phyloP scores from a whole-genome alignment of 2,329 filamentous ascomycete genomes.

The Triangularia setosa region DNA sequence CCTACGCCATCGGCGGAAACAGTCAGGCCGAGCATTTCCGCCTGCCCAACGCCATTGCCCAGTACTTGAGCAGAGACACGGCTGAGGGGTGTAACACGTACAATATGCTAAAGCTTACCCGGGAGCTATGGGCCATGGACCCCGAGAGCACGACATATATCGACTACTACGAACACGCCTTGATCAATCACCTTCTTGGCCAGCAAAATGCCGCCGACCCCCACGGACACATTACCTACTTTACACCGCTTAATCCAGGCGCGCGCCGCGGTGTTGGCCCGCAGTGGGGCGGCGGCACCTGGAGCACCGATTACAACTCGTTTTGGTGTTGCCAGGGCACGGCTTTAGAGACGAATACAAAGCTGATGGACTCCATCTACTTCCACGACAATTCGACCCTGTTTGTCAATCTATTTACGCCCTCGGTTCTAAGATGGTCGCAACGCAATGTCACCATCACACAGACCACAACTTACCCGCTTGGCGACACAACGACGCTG shows the following conservation, averaged over 20 bases:
- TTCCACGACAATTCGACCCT: slow-evolving; percentile 40
- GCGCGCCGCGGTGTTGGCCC: slow-evolving; percentile 46
- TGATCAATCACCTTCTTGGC: slow-evolving; percentile 50
- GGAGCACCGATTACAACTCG: slow-evolving; percentile 49
- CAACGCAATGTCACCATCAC: slow-evolving; percentile 37
- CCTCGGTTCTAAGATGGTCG: slow-evolving; percentile 43
- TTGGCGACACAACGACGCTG: slow-evolving; percentile 38
- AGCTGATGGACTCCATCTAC: slow-evolving; percentile 51
- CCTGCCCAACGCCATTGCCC: slow-evolving; percentile 42
- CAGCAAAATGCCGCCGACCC: slow-evolving; percentile 41
- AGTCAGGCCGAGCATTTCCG: slow-evolving; percentile 52
- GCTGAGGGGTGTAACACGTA: slow-evolving; percentile 52
- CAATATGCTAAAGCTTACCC: slow-evolving; percentile 54
- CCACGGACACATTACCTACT: slow-evolving; percentile 52
- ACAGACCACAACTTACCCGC: slow-evolving; percentile 43
- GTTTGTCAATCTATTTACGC: slow-evolving; percentile 48
- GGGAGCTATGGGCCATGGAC: slow-evolving; percentile 46
- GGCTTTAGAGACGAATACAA: slow-evolving; percentile 50
- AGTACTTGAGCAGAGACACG: slow-evolving; percentile 42
- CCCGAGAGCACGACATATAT: slow-evolving; percentile 47
- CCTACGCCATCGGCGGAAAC: slow-evolving; percentile 52
- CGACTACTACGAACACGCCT: slow-evolving; percentile 49
- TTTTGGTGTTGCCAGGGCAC: slow-evolving; percentile 55
- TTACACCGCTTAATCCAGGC: slow-evolving; percentile 47
- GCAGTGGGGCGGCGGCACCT: slow-evolving; percentile 51